Conservation (phyloP, 306 rosid genomes). For the Betula pendula region DNA sequence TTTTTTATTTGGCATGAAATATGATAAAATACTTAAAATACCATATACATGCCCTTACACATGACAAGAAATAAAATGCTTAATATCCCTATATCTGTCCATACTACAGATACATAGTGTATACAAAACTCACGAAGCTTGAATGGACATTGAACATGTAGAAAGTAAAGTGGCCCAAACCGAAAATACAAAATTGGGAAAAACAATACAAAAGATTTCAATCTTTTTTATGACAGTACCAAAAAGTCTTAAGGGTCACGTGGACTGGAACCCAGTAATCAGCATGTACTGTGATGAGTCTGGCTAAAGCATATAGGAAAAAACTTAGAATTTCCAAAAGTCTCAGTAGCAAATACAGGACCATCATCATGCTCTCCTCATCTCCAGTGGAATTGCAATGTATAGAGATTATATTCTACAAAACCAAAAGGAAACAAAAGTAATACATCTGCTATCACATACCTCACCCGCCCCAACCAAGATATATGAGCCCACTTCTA, state of each 20-base stretch:
- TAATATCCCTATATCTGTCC: background rate
- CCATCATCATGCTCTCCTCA: constrained; percentile 11
- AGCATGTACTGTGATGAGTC: constrained; percentile 17
- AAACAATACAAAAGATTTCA: background rate
- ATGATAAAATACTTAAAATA: background rate
- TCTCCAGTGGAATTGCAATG: constrained; percentile 15
- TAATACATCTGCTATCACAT: constrained; percentile 28
- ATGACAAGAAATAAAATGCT: background rate
- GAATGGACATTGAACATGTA: background rate
- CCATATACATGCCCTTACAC: background rate
- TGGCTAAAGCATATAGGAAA: background rate
- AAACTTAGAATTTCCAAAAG: constrained; percentile 13
- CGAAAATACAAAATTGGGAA: background rate
- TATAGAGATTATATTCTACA: background rate
- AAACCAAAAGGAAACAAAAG: constrained; percentile 16
- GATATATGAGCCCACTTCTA: constrained; percentile 77
- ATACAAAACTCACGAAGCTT: constrained; percentile 13
- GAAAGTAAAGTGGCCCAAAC: constrained; percentile 7
- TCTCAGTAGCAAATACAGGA: constrained; percentile 16
- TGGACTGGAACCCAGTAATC: constrained; percentile 3
- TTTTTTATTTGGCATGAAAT: background rate
- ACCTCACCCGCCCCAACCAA: constrained; percentile 97
- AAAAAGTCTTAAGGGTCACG: background rate
- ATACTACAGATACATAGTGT: constrained; percentile 10
- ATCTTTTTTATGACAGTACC: background rate